Base-by-base conservation (phyloP, 2,329 filamentous ascomycete species). In the Blastomyces gilchristii region DNA sequence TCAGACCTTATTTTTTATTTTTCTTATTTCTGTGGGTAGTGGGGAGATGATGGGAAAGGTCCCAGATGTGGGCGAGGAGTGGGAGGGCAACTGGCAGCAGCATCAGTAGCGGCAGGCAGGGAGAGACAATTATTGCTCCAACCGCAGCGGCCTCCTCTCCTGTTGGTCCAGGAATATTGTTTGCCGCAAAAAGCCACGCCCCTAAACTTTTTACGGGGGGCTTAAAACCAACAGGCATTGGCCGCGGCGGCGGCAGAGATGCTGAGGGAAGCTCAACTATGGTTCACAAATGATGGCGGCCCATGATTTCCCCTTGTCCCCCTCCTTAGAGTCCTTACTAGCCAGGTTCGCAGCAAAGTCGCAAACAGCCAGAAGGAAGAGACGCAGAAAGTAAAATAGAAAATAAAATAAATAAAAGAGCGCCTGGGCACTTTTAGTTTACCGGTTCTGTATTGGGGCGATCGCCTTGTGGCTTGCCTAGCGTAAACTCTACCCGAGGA, bases 391-490 rank as follows among this genome's bases (percentile, higher is more conserved):
- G 54, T 57, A 41, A 25, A 28, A 57, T 54, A 54, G 37, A 41
- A 39, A 57, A 41, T 25, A 57, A 41, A 57, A 39, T n/a, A 57
- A 22, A 22, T 22, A 57, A 57, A 57, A 41, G 14, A 28, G 12
- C 54, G 34, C 14, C 37, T 57, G 54, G 54, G 34, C 37, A 25
- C 41, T 25, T n/a, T 49, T 59, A 49, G 14, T 47, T 47, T 49
- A 47, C 57, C 39, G 39, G 56, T 58, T 58, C 56, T 7, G 43
- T 59, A 59, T 59, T 59, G 57, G 57, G 56, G 41, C 57, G 57
- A 59, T 59, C 39, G 43, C 25, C 57, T 59, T 59, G 57, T 59
- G 57, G 57, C 57, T 59, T 58, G 41, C 43, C 28, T 59, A 59
- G 43, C 22, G 57, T 49, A 47, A 59, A 59, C 54, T 57, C 28